These are phyloP conservation scores for Ceratobasidium sp. DNA, from an alignment of 1,284 basidiomycete genomes.

Conservation along the genomic window DNA sequence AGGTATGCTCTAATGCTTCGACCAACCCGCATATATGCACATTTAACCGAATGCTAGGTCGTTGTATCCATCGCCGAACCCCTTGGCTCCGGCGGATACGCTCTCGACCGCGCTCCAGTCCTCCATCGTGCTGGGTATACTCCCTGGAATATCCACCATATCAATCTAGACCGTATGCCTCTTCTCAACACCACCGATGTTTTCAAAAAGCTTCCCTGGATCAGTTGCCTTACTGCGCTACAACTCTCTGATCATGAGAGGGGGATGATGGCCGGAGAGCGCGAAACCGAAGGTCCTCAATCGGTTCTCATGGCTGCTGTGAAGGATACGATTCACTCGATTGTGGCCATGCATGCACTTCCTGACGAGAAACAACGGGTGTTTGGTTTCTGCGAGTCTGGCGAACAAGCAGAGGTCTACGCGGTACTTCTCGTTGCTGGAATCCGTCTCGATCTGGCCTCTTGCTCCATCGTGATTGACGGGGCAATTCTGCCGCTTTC, in stretches of 20 bases:
- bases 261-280: slow-evolving; percentile 41
- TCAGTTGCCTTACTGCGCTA: background rate
- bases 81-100: slow-evolving; percentile 51
- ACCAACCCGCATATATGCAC: background rate
- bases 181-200: slow-evolving; percentile 48
- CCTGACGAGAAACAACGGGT: slow-evolving; percentile 1
- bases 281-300: background rate
- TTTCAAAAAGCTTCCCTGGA: slow-evolving; percentile 10
- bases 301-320: background rate
- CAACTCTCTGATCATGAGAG: slow-evolving; percentile 55
- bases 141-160: slow-evolving; percentile 56
- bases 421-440: slow-evolving; percentile 4
- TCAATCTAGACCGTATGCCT: slow-evolving; percentile 53
- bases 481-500: background rate
- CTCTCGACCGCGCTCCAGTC: slow-evolving; percentile 57
- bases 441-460: background rate
- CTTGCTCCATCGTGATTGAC: background rate
- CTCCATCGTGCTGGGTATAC: background rate
- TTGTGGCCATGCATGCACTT: background rate
- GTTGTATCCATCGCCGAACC: slow-evolving; percentile 53
- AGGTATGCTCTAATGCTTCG: slow-evolving; percentile 57
- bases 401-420: background rate
- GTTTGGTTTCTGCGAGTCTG: background rate
- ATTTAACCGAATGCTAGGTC: slow-evolving; percentile 52
- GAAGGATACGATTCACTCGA: slow-evolving; percentile 14